phyloP scores from a whole-genome alignment of 2,329 filamentous ascomycete genomes.

The Trichoderma pleuroti region DNA sequence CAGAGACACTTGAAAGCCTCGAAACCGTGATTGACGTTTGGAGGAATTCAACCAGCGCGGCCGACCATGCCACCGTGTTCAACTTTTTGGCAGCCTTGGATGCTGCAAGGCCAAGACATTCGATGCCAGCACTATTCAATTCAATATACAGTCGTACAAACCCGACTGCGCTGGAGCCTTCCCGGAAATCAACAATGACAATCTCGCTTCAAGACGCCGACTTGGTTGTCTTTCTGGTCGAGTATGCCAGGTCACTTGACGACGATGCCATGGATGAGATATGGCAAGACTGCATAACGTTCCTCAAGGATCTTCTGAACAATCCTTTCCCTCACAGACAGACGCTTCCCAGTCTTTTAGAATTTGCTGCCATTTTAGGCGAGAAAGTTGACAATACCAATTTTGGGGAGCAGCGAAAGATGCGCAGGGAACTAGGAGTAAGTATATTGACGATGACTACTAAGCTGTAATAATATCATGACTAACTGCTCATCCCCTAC shows the following conservation, averaged over 20 bases:
- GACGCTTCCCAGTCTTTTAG: constrained; percentile 77
- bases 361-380: constrained; percentile 85
- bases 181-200: constrained; percentile 82
- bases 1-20: constrained; percentile 87
- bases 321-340: constrained; percentile 96
- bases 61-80: constrained; percentile 64
- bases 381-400: constrained; percentile 98
- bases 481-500: not conserved
- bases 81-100: constrained; percentile 87
- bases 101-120: constrained; percentile 84
- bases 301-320: constrained; percentile 81
- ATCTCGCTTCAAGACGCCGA: constrained; percentile 80
- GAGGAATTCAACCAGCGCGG: constrained; percentile 52
- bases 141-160: constrained; percentile 94
- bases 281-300: constrained; percentile 90
- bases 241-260: constrained; percentile 85
- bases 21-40: constrained; percentile 88
- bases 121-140: constrained; percentile 91
- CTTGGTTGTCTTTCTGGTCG: constrained; percentile 81
- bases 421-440: constrained; percentile 85
- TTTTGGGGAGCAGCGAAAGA: constrained; percentile 89
- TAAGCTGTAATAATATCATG: not conserved
- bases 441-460: constrained; percentile 30
- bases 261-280: constrained; percentile 99
- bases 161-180: constrained; percentile 70